phyloP scores from a whole-genome alignment of 2,329 filamentous ascomycete species.

The Hirsutella minnesotensis region DNA sequence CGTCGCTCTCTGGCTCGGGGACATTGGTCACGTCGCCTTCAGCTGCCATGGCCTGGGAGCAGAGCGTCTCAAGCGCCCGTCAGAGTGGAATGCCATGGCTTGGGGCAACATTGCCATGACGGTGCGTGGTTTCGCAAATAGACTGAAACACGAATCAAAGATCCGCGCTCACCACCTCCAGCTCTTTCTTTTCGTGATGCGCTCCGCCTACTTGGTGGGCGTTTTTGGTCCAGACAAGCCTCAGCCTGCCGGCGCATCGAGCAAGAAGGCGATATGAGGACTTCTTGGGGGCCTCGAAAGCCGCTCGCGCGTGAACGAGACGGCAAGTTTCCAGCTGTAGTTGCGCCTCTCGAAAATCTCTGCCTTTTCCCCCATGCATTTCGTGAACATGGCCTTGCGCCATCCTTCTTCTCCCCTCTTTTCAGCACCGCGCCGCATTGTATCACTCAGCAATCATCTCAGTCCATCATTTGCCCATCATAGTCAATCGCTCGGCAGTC shows the following conservation, averaged over 20 bases:
- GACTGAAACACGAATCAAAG: not conserved
- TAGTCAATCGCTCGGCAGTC: too few relatives aligned
- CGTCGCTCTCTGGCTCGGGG: slow-evolving; percentile 50
- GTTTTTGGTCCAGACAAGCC: slow-evolving; percentile 39
- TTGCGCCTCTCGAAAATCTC: not conserved
- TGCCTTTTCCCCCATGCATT: not conserved
- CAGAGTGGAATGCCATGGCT: slow-evolving; percentile 55
- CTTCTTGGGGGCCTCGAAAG: too few relatives aligned
- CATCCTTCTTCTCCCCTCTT: too few relatives aligned
- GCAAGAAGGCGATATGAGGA: slow-evolving; percentile 16
- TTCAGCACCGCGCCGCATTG: too few relatives aligned
- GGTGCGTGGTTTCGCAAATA: slow-evolving; percentile 23
- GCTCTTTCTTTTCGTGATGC: slow-evolving; percentile 42
- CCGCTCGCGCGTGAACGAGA: not conserved
- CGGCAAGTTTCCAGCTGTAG: too few relatives aligned
- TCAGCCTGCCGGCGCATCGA: slow-evolving; percentile 2
- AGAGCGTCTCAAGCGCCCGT: slow-evolving; percentile 38
- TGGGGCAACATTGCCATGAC: slow-evolving; percentile 63
- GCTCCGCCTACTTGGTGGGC: slow-evolving; percentile 46
- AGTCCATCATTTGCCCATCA: too few relatives aligned
- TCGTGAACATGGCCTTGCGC: not conserved
- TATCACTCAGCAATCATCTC: too few relatives aligned
- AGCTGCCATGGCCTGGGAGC: slow-evolving; percentile 47
- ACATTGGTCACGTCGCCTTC: slow-evolving; percentile 55
- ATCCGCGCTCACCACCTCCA: slow-evolving; percentile 11